phyloP scores from a whole-genome alignment of 192 early-diverging fungal species.

The Geranomyces variabilis region DNA sequence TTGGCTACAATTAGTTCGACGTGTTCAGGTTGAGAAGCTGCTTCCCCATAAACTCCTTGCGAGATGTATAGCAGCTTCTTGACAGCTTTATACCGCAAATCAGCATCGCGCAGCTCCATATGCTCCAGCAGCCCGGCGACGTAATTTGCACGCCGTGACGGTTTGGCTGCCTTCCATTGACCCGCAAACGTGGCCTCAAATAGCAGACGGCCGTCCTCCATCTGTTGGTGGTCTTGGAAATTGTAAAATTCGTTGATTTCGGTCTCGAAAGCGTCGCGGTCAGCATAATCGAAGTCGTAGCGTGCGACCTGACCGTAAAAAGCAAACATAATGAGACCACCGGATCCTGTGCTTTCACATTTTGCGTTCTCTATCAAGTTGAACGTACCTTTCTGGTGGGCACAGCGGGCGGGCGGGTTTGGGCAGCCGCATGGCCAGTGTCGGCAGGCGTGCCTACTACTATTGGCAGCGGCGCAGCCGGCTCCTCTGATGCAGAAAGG shows the following conservation, averaged over 20 bases:
- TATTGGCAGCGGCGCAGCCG: no score
- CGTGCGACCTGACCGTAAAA: background rate
- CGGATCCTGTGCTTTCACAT: no score
- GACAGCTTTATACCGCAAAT: constrained; percentile 53
- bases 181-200: constrained; percentile 35
- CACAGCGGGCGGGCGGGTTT: background rate
- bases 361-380: background rate
- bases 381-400: background rate
- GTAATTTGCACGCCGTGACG: constrained; percentile 27
- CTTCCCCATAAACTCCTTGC: constrained; percentile 55
- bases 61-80: constrained; percentile 67
- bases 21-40: constrained; percentile 44
- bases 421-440: background rate
- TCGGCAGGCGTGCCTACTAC: constrained; percentile 3
- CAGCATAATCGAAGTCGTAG: constrained; percentile 52
- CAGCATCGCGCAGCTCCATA: constrained; percentile 57
- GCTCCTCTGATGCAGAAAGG: no score
- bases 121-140: constrained; percentile 59
- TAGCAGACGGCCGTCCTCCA: constrained; percentile 33
- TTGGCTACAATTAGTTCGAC: constrained; percentile 58
- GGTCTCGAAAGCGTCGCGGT: constrained; percentile 47
- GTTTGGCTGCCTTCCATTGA: constrained; percentile 21
- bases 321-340: background rate
- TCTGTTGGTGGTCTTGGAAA: constrained; percentile 41
- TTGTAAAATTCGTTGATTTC: constrained; percentile 59